phyloP scores from a whole-genome alignment of 495 filamentous ascomycete species.

The Oidiodendron maius region DNA sequence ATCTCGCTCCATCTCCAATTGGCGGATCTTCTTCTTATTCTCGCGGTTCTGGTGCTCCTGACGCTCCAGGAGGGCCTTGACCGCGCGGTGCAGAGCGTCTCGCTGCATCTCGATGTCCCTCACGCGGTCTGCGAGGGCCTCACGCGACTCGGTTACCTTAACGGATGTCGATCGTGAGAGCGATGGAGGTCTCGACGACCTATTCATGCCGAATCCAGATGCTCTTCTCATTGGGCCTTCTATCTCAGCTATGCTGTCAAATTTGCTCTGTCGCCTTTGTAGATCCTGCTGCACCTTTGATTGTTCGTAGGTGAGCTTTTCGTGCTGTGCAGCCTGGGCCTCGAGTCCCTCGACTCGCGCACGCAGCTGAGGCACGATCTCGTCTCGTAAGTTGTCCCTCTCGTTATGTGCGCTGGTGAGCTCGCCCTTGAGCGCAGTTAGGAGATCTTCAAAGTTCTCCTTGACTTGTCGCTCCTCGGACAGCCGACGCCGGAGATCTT shows the following conservation, averaged over 20 bases:
- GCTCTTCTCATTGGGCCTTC: constrained; percentile 36
- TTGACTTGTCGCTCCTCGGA: constrained; percentile 82
- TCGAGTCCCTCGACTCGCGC: constrained; percentile 74
- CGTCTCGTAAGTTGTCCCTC: constrained; percentile 84
- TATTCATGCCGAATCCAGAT: constrained; percentile 39
- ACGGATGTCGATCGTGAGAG: constrained; percentile 21
- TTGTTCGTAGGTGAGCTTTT: constrained; percentile 67
- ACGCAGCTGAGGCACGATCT: constrained; percentile 68
- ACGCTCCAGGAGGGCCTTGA: constrained; percentile 81
- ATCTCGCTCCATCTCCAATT: constrained; percentile 74
- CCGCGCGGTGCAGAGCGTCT: constrained; percentile 80
- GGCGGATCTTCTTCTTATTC: constrained; percentile 66
- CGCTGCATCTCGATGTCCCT: constrained; percentile 92
- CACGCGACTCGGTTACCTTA: constrained; percentile 49
- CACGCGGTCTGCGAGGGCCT: constrained; percentile 72
- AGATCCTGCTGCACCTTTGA: constrained; percentile 77
- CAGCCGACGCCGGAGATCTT: constrained; percentile 74
- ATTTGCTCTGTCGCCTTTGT: constrained; percentile 41
- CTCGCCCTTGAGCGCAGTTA: constrained; percentile 77
- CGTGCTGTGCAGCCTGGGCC: constrained; percentile 56
- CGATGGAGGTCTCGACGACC: constrained; percentile 36
- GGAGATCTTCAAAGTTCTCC: constrained; percentile 88
- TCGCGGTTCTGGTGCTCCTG: constrained; percentile 77
- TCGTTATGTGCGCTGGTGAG: constrained; percentile 79
- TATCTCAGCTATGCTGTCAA: constrained; percentile 63